These are phyloP conservation scores for Samsoniella hepiali DNA, from an alignment of 2,329 filamentous ascomycete genomes.

Conservation along the genomic window DNA sequence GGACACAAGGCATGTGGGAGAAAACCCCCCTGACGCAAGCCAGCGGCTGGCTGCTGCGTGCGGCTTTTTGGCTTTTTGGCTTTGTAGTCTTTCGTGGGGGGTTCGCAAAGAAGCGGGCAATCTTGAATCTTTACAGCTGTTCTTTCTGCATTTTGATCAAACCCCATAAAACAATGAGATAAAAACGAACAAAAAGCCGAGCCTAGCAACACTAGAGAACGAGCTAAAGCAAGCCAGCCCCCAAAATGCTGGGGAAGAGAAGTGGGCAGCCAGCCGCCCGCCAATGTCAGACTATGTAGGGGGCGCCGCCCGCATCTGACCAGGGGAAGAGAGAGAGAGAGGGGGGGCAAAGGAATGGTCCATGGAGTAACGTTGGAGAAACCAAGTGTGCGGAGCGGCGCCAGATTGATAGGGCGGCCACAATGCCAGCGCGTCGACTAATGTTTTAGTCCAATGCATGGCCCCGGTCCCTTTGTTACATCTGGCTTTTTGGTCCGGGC, in stretches of 20 bases:
- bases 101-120: too few species aligned
- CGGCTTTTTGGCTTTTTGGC: neutral
- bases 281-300: neutral
- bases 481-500: neutral
- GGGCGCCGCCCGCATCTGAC: neutral
- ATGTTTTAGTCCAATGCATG: neutral
- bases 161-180: too few species aligned
- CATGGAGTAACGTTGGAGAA: conserved; percentile 10
- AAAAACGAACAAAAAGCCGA: too few species aligned
- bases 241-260: neutral
- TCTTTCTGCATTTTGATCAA: too few species aligned
- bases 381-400: neutral
- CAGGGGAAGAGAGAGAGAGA: neutral
- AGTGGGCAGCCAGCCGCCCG: neutral
- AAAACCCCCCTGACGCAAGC: too few species aligned
- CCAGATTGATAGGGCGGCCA: neutral
- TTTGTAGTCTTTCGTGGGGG: too few species aligned
- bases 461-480: conserved; percentile 1
- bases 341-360: too few species aligned
- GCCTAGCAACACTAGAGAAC: too few species aligned
- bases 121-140: too few species aligned
- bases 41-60: neutral
- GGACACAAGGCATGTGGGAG: neutral
- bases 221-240: too few species aligned
- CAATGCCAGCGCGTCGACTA: neutral